Evolutionary conservation across 2,329 filamentous ascomycete genomes (phyloP), one percentile per base, ranked within the genome.

Genomic region (Nigrospora oryzae): DNA sequence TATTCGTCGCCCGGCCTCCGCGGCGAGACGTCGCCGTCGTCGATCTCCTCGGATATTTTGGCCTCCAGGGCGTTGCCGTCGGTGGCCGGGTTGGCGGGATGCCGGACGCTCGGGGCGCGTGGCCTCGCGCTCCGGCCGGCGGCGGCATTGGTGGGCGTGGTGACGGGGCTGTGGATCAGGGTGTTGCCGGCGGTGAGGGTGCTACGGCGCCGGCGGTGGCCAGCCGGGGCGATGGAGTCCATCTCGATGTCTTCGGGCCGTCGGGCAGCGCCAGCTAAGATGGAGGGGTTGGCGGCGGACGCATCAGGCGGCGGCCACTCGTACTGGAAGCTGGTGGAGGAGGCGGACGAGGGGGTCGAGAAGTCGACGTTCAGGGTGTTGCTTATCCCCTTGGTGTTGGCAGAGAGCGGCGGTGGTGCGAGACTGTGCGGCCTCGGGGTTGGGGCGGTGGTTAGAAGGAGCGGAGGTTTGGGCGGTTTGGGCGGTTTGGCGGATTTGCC

Each of bases 141-240:
- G 8, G 13, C 6, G 37, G 16, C 17, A 15, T 42, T 43, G 30
- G 50, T 49, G 35, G 46, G 53, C 35, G 51, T 52, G 14, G 55
- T 44, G 46, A 54, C 58, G 38, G 43, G 40, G 11, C n/a, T 19
- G 14, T 17, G 13, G 11, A 14, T n/a, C 10, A 12, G n/a, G 34
- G 35, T 42, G 19, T 36, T 51, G 16, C 54, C 56, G 49, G 66
- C 69, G 55, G 72, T 71, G 19, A 78, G 61, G 50, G 74, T 78
- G 63, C 75, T 79, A 47, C 74, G 68, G 38, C 76, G 74, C 47
- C 75, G 71, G 36, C 74, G 71, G 55, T 78, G 75, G 53, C 74
- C 68, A n/a, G 60, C 55, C 3, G 66, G 63, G 35, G 59, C 58
- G 50, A 79, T 67, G 34, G 73, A 63, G 49, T 71, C 74, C 74